A percentile compares a stretch with the other conserved stretches of the same genome.
Conservation (phyloP, 2,329 filamentous ascomycete species). For the Trichoderma pleuroti region DNA sequence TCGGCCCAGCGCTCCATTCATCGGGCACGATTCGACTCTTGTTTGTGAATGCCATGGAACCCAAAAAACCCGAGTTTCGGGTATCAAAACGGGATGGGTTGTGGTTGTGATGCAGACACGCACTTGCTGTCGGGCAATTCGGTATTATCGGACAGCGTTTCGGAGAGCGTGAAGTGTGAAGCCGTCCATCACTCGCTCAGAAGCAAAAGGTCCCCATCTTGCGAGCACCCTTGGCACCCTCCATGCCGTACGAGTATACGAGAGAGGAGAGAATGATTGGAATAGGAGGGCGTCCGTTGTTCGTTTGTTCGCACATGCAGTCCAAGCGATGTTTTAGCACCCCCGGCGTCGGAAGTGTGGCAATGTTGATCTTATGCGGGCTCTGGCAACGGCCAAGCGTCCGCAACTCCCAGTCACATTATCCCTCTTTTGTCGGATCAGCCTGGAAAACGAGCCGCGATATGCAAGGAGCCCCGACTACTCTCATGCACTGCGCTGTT, state of each 20-base stretch:
- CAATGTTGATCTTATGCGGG: slow-evolving; percentile 2
- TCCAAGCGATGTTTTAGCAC: background rate
- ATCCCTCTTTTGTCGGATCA: background rate
- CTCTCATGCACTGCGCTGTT: background rate
- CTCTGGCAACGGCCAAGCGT: background rate
- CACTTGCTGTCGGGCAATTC: background rate
- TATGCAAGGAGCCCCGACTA: slow-evolving; percentile 4
- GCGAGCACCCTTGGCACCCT: background rate
- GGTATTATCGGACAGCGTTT: background rate
- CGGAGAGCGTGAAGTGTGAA: background rate
- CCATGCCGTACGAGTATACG: background rate
- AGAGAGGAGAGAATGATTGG: background rate
- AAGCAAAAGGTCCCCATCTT: background rate
- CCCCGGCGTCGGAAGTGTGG: slow-evolving; percentile 14
- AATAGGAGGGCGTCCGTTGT: background rate
- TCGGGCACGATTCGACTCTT: background rate
- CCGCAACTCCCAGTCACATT: background rate
- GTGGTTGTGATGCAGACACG: background rate
- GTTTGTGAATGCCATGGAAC: background rate
- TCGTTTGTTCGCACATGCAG: background rate
- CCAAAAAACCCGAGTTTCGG: background rate
- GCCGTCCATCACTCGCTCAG: background rate
- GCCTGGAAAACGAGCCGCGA: background rate
- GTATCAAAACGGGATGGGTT: background rate
- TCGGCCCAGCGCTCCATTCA: background rate